A percentile compares a stretch with the other conserved stretches of the same genome.
Evolutionary conservation across 371 early-diverging fungal species (phyloP).

Genomic region (Actinomortierella ambigua): DNA sequence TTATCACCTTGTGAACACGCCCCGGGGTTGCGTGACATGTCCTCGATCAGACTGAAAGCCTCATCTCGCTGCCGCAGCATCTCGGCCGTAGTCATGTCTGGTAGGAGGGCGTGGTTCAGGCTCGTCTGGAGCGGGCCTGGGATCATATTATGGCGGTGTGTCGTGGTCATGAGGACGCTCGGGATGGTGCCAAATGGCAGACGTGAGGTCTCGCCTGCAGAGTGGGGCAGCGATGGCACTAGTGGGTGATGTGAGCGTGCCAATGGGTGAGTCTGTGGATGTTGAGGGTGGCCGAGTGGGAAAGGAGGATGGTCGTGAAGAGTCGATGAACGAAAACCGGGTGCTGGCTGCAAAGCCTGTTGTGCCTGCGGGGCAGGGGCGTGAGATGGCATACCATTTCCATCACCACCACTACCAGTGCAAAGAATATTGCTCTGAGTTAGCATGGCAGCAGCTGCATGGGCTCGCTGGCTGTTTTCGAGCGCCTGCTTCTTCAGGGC

Average conservation of each 20-base stretch:
- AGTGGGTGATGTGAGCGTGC: neutral
- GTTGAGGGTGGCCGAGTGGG: too few species aligned
- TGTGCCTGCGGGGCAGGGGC: neutral
- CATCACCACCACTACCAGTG: neutral
- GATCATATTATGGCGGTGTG: neutral
- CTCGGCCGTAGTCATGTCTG: slow-evolving; percentile 1
- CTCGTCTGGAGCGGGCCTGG: neutral
- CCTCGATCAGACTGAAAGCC: slow-evolving; percentile 30
- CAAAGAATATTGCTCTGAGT: neutral
- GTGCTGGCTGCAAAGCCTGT: neutral
- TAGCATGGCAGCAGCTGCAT: neutral
- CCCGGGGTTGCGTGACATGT: slow-evolving; percentile 18
- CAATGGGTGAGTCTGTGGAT: too few species aligned
- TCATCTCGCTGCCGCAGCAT: slow-evolving; percentile 36
- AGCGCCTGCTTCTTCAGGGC: slow-evolving; percentile 10
- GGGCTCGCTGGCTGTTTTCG: slow-evolving; percentile 3
- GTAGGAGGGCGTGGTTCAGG: neutral
- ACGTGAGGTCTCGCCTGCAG: slow-evolving; percentile 1
- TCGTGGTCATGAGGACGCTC: neutral
- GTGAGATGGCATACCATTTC: neutral
- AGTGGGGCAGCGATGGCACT: neutral
- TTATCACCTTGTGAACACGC: slow-evolving; percentile 46
- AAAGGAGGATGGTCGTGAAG: too few species aligned
- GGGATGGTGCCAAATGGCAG: neutral
- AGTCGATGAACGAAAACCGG: neutral